phyloP scores from a whole-genome alignment of 441 rosid species.

The Pelargonium cotyledonis region DNA sequence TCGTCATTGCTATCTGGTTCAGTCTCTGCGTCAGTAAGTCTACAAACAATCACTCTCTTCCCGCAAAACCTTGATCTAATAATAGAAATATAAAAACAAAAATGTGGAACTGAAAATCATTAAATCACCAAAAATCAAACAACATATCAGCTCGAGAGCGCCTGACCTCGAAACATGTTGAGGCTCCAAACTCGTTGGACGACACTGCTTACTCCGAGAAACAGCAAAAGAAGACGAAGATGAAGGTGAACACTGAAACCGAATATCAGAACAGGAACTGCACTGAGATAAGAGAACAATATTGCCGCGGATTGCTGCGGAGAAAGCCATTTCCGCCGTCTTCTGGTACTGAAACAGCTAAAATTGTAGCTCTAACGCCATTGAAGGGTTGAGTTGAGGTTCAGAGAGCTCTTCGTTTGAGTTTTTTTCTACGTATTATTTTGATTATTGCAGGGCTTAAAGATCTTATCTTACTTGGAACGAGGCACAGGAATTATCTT shows the following conservation, averaged over 20 bases:
- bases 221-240: slow-evolving; percentile 34
- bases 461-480: slow-evolving; percentile 17
- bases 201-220: slow-evolving; percentile 22
- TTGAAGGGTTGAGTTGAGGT: slow-evolving; percentile 12
- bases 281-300: slow-evolving; percentile 38
- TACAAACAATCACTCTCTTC: slow-evolving; percentile 44
- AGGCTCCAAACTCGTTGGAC: slow-evolving; percentile 26
- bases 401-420: neutral
- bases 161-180: slow-evolving; percentile 37
- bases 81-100: slow-evolving; percentile 8
- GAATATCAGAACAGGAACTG: slow-evolving; percentile 44
- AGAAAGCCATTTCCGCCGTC: slow-evolving; percentile 41
- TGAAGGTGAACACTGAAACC: slow-evolving; percentile 32
- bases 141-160: neutral
- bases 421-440: neutral
- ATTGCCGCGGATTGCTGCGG: slow-evolving; percentile 46
- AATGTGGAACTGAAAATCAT: neutral
- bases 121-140: neutral
- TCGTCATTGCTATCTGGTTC: slow-evolving; percentile 75
- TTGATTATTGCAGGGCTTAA: slow-evolving; percentile 3
- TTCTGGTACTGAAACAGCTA: neutral
- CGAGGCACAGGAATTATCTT: slow-evolving; percentile 24
- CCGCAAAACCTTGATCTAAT: slow-evolving; percentile 30
- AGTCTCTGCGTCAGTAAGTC: slow-evolving; percentile 53
- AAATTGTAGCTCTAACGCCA: slow-evolving; percentile 29